These are phyloP conservation scores for Raffaelea arxii DNA, from an alignment of 2,329 filamentous ascomycete genomes.

Conservation along the genomic window DNA sequence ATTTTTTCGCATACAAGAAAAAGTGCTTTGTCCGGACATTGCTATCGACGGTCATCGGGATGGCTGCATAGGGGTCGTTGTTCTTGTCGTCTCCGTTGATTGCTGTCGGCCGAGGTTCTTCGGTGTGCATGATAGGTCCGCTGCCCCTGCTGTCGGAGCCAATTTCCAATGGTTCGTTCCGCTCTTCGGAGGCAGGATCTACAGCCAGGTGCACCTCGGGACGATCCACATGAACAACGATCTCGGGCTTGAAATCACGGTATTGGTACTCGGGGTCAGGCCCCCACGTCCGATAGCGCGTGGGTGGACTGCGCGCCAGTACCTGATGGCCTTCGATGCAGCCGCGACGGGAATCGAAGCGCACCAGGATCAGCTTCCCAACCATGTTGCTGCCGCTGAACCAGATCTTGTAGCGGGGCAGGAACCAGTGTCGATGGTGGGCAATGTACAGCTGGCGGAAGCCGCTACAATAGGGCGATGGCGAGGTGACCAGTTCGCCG, in stretches of 20 bases:
- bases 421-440: slow-evolving; percentile 77
- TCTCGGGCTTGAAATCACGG: slow-evolving; percentile 59
- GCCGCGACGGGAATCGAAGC: slow-evolving; percentile 62
- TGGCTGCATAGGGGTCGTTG: no score
- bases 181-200: no score
- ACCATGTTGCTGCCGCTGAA: slow-evolving; percentile 66
- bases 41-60: no score
- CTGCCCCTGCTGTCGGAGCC: no score
- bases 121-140: no score
- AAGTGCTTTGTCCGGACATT: no score
- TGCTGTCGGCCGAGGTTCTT: no score
- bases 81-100: no score
- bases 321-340: slow-evolving; percentile 76
- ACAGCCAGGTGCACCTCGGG: no score
- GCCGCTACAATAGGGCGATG: slow-evolving; percentile 48
- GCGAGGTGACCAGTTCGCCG: slow-evolving; percentile 36
- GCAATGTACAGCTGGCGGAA: slow-evolving; percentile 65
- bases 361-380: slow-evolving; percentile 66
- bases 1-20: no score
- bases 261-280: slow-evolving; percentile 50
- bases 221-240: slow-evolving; percentile 64
- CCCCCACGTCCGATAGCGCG: slow-evolving; percentile 53
- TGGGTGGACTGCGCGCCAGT: slow-evolving; percentile 50
- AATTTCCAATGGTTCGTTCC: no score
- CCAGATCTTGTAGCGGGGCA: slow-evolving; percentile 74